phyloP scores from a whole-genome alignment of 1,284 basidiomycete species.

The Apiotrichum laibachii region DNA sequence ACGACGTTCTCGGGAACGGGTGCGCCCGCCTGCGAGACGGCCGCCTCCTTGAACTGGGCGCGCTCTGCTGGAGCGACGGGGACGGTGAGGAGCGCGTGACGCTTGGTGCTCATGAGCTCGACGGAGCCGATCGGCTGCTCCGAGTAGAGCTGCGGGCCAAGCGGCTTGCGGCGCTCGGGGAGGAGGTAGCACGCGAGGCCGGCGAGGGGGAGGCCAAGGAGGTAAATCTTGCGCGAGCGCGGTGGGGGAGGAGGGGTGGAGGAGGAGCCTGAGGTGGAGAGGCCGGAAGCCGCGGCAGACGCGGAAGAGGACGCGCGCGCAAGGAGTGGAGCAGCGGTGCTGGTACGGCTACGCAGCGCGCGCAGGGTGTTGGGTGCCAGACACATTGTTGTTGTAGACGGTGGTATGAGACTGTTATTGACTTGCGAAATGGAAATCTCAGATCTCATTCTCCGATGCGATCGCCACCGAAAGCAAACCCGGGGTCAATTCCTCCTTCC shows the following conservation, averaged over 20 bases:
- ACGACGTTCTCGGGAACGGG: constrained; percentile 21
- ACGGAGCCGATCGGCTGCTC: constrained; percentile 29
- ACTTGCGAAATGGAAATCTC: no score
- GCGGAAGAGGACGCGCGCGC: no score
- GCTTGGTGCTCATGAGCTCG: constrained; percentile 21
- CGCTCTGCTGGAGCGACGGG: constrained; percentile 4
- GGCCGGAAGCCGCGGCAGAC: neutral
- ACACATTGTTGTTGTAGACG: no score
- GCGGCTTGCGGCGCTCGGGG: neutral
- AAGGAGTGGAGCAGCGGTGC: no score
- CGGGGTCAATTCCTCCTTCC: no score
- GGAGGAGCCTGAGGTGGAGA: neutral
- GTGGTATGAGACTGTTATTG: no score
- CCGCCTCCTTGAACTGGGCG: constrained; percentile 7
- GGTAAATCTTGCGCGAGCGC: neutral
- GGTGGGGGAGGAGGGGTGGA: no score
- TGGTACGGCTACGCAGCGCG: no score
- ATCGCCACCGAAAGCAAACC: no score
- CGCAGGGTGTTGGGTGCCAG: no score
- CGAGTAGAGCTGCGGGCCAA: constrained; percentile 38
- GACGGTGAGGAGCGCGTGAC: constrained; percentile 33
- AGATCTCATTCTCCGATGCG: no score
- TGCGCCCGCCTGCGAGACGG: constrained; percentile 18
- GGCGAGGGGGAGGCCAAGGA: constrained; percentile 1
- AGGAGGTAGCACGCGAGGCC: constrained; percentile 10